Conservation (phyloP, 768 basidiomycete species). For the Pisolithus sp. region DNA sequence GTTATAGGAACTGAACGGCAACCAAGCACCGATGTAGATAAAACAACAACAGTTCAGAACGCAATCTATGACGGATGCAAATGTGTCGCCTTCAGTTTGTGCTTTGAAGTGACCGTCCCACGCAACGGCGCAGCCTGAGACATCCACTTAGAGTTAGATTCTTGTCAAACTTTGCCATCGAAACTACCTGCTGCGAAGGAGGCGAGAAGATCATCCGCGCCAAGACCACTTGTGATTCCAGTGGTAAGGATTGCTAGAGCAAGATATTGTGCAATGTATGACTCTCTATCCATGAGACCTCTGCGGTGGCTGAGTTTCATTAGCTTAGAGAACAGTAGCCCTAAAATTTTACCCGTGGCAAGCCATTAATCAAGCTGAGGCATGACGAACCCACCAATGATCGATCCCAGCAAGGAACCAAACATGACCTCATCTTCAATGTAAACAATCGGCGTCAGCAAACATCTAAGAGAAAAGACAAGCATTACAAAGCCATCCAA, state of each 20-base stretch:
- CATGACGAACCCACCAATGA: constrained; percentile 34
- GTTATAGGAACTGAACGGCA: constrained; percentile 59
- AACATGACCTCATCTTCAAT: constrained; percentile 70
- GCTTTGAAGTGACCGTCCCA: constrained; percentile 84
- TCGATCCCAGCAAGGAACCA: constrained; percentile 62
- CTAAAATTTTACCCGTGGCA: constrained; percentile 28
- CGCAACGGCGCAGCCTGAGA: constrained; percentile 76
- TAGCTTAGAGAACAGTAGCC: constrained; percentile 59
- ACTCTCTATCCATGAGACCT: constrained; percentile 72
- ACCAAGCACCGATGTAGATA: constrained; percentile 84
- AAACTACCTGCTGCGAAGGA: constrained; percentile 75
- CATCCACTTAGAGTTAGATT: constrained; percentile 7
- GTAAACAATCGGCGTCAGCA: background rate
- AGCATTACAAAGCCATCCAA: constrained; percentile 66
- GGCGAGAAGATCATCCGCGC: constrained; percentile 84
- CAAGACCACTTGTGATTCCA: constrained; percentile 75
- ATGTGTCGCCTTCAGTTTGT: constrained; percentile 78
- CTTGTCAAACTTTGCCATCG: background rate
- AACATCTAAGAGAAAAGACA: background rate
- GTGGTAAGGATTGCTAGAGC: constrained; percentile 67
- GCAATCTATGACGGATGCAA: constrained; percentile 88
- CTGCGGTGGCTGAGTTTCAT: constrained; percentile 64
- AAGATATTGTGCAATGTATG: constrained; percentile 81
- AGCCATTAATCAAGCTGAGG: background rate
- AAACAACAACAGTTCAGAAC: constrained; percentile 78